Evolutionary conservation across 2,329 filamentous ascomycete genomes (phyloP).

Genomic region (Colletotrichum eleusines): DNA sequence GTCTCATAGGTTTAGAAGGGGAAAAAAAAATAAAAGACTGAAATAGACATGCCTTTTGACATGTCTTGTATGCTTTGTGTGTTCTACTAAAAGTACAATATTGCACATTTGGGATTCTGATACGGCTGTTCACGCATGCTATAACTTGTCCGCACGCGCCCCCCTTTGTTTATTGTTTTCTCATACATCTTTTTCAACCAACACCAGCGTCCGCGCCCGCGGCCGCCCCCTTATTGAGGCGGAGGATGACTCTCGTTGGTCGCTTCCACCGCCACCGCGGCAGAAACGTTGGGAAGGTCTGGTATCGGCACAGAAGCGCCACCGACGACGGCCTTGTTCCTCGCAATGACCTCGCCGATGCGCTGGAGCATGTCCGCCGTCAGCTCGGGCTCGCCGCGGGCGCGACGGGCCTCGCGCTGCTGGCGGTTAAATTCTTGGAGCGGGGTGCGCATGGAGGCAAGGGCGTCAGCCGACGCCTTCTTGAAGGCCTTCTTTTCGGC

Average conservation of each 20-base stretch:
- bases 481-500: slow-evolving; percentile 64
- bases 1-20: neutral
- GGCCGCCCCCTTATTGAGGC: slow-evolving; percentile 16
- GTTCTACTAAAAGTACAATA: slow-evolving; percentile 42
- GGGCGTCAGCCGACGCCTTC: slow-evolving; percentile 62
- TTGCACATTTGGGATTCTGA: slow-evolving; percentile 42
- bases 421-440: slow-evolving; percentile 70
- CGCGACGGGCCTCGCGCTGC: slow-evolving; percentile 63
- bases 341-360: slow-evolving; percentile 71
- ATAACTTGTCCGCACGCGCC: neutral
- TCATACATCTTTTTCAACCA: neutral
- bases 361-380: slow-evolving; percentile 70
- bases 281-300: neutral
- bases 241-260: slow-evolving; percentile 21
- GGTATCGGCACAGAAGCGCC: slow-evolving; percentile 48
- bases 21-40: neutral
- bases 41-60: slow-evolving; percentile 16
- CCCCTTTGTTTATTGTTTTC: neutral
- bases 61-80: slow-evolving; percentile 15
- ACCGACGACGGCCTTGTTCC: slow-evolving; percentile 57
- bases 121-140: slow-evolving; percentile 36
- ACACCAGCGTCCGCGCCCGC: neutral
- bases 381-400: slow-evolving; percentile 67
- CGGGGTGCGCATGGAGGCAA: slow-evolving; percentile 63
- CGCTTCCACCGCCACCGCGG: slow-evolving; percentile 9